Conservation (phyloP, 2,329 filamentous ascomycete species). For the Colletotrichum sp. region DNA sequence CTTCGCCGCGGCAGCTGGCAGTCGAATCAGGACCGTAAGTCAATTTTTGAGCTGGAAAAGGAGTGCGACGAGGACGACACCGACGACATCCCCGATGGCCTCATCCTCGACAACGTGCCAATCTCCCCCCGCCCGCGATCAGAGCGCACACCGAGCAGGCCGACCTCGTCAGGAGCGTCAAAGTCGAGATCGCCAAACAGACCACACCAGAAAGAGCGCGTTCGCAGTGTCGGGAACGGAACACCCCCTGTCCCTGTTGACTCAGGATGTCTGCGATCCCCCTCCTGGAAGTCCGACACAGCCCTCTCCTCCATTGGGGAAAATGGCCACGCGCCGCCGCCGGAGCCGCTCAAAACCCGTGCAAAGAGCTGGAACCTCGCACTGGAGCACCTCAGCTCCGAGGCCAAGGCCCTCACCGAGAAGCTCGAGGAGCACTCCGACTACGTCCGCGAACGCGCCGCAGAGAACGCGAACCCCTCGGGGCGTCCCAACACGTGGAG, state of each 20-base stretch:
- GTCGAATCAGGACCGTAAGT: constrained; percentile 67
- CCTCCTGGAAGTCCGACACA: constrained; percentile 55
- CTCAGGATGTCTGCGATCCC: constrained; percentile 64
- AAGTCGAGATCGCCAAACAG: constrained; percentile 56
- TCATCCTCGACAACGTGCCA: constrained; percentile 81
- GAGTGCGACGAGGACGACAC: constrained; percentile 80
- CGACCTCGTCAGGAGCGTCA: constrained; percentile 47
- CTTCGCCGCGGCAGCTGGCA: constrained; percentile 74
- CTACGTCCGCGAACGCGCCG: constrained; percentile 26
- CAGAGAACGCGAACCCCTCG: constrained; percentile 22
- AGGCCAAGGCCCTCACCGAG: constrained; percentile 77
- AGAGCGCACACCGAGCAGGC: constrained; percentile 59
- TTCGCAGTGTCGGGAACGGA: constrained; percentile 66
- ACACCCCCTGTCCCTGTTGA: constrained; percentile 64
- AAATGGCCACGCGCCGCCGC: constrained; percentile 28
- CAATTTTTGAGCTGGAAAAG: constrained; percentile 72
- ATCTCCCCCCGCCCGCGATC: constrained; percentile 73
- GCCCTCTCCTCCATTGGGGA: constrained; percentile 31
- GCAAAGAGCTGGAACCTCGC: constrained; percentile 79
- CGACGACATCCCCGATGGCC: constrained; percentile 79
- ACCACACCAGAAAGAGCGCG: constrained; percentile 49
- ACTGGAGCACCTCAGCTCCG: constrained; percentile 70
- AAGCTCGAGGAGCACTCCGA: constrained; percentile 81
- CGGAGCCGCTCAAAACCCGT: constrained; percentile 54
- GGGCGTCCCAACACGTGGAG: constrained; percentile 47